Base-by-base conservation (phyloP, 306 rosid species). In the Rubus idaeus region DNA sequence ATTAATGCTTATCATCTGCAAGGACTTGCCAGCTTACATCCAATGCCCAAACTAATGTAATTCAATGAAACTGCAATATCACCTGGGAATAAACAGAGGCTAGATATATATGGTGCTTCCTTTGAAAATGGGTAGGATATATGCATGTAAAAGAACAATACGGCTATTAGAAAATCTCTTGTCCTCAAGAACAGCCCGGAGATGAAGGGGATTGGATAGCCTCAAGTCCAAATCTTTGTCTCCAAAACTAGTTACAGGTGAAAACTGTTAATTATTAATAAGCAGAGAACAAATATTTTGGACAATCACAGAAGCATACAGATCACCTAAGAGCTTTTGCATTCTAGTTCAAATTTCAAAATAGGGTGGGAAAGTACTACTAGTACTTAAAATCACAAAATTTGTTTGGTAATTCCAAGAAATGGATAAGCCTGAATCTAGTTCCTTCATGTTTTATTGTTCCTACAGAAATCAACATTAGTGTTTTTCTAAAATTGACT, bases 121-220 rank as follows among this genome's bases (percentile, higher is more conserved):
- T 69, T 92, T 41, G 97, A 92, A 84, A 89, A 94, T 18, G 97
- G 98, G 82, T 94, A 94, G 16, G 98, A 92, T n/a, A n/a, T n/a
- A n/a, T 53, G 95, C 90, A 76, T 92, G 98, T 69, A 92, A 79
- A 56, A 94, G 88, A 81, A 94, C 98, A 47, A 94, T 74, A 64
- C 93, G 88, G 74, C 86, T 84, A 58, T 88, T 86, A 4, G 84
- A 84, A 78, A 76, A 94, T 83, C 96, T 90, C 91, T 87, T 85
- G 78, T 94, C 97, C 86, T 89, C 96, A 14, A 94, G 91, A 75
- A 94, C 84, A 14, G 75, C 81, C 64, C 88, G 96, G 69, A 94
- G 98, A 86, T 90, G 89, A 79, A 94, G 93, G 78, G 95, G 96
- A 82, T 92, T 94, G 68, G 98, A 42, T 30, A 94, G 86, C n/a